Percentiles rank a stretch among this genome's conserved stretches.
phyloP scores from a whole-genome alignment of 108 stramenopile genomes.

The Aurantiochytrium sp. region DNA sequence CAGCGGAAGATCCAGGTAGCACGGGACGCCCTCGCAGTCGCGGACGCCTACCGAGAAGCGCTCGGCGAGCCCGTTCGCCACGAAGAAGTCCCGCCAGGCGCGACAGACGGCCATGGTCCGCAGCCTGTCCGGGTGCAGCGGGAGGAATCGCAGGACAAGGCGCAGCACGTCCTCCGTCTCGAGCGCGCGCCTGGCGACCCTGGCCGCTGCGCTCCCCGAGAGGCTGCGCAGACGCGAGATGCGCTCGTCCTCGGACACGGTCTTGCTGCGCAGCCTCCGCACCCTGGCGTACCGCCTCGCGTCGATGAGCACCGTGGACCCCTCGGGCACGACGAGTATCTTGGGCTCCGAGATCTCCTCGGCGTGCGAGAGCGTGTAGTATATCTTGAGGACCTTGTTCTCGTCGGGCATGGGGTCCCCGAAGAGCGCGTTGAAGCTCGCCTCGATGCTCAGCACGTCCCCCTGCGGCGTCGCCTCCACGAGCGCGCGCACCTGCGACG shows the following conservation, averaged over 20 bases:
- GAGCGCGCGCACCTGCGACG: background rate
- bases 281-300: background rate
- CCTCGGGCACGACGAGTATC: background rate
- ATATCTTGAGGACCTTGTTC: constrained; percentile 14
- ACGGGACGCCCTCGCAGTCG: background rate
- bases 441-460: background rate
- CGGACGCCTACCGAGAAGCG: background rate
- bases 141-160: background rate
- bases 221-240: background rate
- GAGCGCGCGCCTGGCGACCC: background rate
- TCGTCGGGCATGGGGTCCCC: background rate
- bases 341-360: background rate
- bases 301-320: constrained; percentile 1
- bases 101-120: background rate
- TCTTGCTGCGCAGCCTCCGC: no score
- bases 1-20: background rate
- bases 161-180: background rate
- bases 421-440: constrained; percentile 28
- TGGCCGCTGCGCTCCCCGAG: background rate
- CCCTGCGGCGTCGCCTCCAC: background rate
- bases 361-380: background rate
- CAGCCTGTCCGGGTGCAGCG: background rate
- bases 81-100: background rate
- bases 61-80: background rate
- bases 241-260: background rate